phyloP scores from a whole-genome alignment of 208 protist species.

The Trypanosoma melophagium region DNA sequence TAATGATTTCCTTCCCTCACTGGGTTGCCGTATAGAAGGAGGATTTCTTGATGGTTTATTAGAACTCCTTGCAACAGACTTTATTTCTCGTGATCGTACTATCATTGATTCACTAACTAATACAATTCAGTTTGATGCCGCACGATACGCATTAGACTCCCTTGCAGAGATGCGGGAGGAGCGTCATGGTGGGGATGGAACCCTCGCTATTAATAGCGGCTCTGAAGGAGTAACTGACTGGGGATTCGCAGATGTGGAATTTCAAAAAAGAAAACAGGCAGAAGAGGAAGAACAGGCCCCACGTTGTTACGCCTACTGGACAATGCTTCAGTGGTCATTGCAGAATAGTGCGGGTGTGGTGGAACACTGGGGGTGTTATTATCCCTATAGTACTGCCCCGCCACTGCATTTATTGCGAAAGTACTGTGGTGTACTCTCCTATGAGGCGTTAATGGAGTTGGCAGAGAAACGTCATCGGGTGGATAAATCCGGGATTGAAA shows the following conservation, averaged over 20 bases:
- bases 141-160: slow-evolving; percentile 77
- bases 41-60: slow-evolving; percentile 93
- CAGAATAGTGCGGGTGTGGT: slow-evolving; percentile 84
- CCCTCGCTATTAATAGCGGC: slow-evolving; percentile 40
- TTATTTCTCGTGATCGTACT: slow-evolving; percentile 67
- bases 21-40: slow-evolving; percentile 93
- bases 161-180: slow-evolving; percentile 64
- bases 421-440: slow-evolving; percentile 82
- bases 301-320: slow-evolving; percentile 89
- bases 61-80: slow-evolving; percentile 69
- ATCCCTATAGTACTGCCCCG: slow-evolving; percentile 76
- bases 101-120: slow-evolving; percentile 75
- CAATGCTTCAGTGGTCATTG: slow-evolving; percentile 90
- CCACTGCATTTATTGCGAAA: slow-evolving; percentile 62
- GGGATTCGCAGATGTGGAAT: slow-evolving; percentile 49
- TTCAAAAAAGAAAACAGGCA: slow-evolving; percentile 35
- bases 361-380: slow-evolving; percentile 88
- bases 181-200: slow-evolving; percentile 24
- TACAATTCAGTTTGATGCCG: slow-evolving; percentile 70
- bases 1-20: slow-evolving; percentile 98
- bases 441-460: slow-evolving; percentile 62
- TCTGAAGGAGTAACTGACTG: slow-evolving; percentile 27
- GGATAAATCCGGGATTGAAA: slow-evolving; percentile 3
- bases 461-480: slow-evolving; percentile 33
- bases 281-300: slow-evolving; percentile 47